Evolutionary conservation across 2,329 filamentous ascomycete genomes (phyloP), one percentile per base, ranked within the genome.

Genomic region (Cytospora leucostoma): DNA sequence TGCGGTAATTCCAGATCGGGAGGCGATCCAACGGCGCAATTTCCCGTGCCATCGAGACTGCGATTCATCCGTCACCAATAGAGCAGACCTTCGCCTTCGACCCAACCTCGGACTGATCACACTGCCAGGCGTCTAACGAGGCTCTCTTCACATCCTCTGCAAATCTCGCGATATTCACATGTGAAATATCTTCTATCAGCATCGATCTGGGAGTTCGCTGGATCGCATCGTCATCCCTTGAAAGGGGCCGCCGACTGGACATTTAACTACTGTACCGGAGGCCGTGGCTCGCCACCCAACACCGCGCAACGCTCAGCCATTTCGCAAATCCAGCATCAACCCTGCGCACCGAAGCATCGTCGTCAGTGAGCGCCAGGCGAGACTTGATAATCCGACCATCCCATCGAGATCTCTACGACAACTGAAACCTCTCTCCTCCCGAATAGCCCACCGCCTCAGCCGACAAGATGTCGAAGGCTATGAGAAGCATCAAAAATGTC

Each of bases 401-500:
- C 17, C 44, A 55, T 34, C 44, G 32, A 51, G 54, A 27, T 33
- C 21, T 44, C 32, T 12, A 19, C 34, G 12, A 13, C 32, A 34
- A 37, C 51, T 27, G 32, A 21, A 49, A 35, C 10, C 57, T 40
- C 47, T 32, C 54, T 40, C 32, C 34, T n/a, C 40, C 27, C 19
- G 44, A 37, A 19, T 57, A 27, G 51, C 40, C 38, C n/a, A 13
- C 19, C 44, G 52, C 61, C 35, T 57, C 55, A 63, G 68, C 70
- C 73, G 74, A 67, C 75, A 83, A 74, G 67, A 99, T 99, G 95
- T 97, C 94, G 65, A 96, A 96, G 80, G 93, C 98, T 76, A 92
- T 98, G 75, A 87, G 95, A 79, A 96, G 92, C 76, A 93, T 98
- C 73, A 98, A 97, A 82, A 99, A 98, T 83, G 94, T 99, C 78